These are phyloP conservation scores for Trichoderma simmonsii DNA, from an alignment of 2,329 filamentous ascomycete species.

Conservation along the genomic window DNA sequence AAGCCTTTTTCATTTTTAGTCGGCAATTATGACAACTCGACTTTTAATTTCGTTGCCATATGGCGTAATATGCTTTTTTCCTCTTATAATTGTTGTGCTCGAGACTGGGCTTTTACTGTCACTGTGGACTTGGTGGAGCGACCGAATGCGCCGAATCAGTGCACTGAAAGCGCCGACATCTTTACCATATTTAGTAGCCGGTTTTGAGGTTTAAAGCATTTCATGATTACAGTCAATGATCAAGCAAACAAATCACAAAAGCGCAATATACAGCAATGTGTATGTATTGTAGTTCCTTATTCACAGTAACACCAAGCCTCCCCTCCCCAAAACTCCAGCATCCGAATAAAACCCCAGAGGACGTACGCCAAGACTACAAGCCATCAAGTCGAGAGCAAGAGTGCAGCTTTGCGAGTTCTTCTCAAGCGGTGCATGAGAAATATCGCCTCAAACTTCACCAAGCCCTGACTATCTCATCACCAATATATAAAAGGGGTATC, in stretches of 20 bases:
- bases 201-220: not conserved
- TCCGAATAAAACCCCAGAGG: slow-evolving; percentile 28
- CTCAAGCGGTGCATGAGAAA: not conserved
- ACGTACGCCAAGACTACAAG: slow-evolving; percentile 32
- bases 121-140: not conserved
- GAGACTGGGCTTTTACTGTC: not conserved
- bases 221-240: too few relatives aligned
- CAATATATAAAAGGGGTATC: slow-evolving; percentile 33
- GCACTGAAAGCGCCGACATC: not conserved
- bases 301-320: slow-evolving; percentile 23
- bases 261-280: not conserved
- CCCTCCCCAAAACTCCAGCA: slow-evolving; percentile 22
- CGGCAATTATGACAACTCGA: not conserved
- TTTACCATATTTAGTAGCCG: not conserved
- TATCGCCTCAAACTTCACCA: not conserved
- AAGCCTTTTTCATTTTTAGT: not conserved
- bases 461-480: slow-evolving; percentile 5
- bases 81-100: not conserved
- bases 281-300: slow-evolving; percentile 1
- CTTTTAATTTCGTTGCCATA: not conserved
- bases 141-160: not conserved
- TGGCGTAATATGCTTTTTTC: not conserved
- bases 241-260: not conserved
- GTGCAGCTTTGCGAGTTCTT: not conserved
- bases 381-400: slow-evolving; percentile 23